Evolutionary conservation across 371 early-diverging fungal genomes (phyloP).

Genomic region (Blakeslea trispora): DNA sequence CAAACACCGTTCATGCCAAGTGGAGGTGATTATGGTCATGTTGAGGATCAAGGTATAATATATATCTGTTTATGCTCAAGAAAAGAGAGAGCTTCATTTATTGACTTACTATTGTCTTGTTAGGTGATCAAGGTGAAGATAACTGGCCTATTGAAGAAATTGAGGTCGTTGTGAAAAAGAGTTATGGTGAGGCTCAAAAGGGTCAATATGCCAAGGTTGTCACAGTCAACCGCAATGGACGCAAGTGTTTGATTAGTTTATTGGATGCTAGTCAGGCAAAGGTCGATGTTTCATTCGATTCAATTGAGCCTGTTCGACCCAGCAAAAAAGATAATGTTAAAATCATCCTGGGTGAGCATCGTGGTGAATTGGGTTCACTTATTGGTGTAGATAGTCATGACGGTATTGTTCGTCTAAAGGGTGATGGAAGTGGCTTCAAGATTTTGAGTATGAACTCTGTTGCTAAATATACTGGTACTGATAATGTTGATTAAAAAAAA

Average conservation of each 20-base stretch:
- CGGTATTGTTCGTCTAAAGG: constrained; percentile 74
- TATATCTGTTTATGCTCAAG: neutral
- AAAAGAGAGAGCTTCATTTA: no score
- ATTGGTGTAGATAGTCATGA: constrained; percentile 82
- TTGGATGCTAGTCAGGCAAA: constrained; percentile 32
- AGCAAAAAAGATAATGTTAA: constrained; percentile 80
- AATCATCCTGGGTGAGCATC: constrained; percentile 71
- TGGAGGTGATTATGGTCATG: constrained; percentile 52
- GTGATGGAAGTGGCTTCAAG: constrained; percentile 62
- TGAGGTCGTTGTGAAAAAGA: constrained; percentile 54
- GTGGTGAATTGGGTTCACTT: constrained; percentile 75
- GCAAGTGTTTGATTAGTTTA: constrained; percentile 44
- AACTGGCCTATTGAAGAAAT: constrained; percentile 72
- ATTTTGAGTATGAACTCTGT: constrained; percentile 63
- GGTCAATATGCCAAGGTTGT: constrained; percentile 53
- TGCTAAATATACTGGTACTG: constrained; percentile 57
- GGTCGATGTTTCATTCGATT: constrained; percentile 45
- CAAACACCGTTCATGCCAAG: constrained; percentile 70
- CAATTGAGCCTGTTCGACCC: constrained; percentile 71
- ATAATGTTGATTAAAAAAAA: constrained; percentile 20
- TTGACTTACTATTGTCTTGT: neutral
- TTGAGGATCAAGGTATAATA: constrained; percentile 43
- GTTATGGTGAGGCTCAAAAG: constrained; percentile 36
- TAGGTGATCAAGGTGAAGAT: constrained; percentile 34
- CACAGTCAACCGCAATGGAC: constrained; percentile 45